phyloP scores from a whole-genome alignment of 305 asterid species.

The Solanum hybrid region DNA sequence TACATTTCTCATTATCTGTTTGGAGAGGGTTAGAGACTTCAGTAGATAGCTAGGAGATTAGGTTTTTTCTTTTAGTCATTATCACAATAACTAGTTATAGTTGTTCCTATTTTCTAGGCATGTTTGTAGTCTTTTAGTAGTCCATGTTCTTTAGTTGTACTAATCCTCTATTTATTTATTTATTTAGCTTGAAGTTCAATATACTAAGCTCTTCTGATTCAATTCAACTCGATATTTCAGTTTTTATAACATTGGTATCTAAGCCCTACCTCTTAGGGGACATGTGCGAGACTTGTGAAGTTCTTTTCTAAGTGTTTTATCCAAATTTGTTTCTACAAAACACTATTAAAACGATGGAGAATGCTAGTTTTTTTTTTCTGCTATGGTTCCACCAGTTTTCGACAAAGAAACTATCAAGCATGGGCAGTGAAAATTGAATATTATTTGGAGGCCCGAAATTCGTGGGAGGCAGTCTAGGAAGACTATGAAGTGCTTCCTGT shows the following conservation, averaged over 20 bases:
- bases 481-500: not conserved
- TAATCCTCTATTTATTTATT: too few species aligned
- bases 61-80: not conserved
- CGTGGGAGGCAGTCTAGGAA: not conserved
- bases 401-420: not conserved
- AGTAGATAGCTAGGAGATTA: not conserved
- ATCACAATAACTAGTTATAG: not conserved
- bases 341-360: too few species aligned
- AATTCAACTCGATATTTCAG: not conserved
- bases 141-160: not conserved
- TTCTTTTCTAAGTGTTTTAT: too few species aligned
- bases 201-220: not conserved
- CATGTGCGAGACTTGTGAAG: not conserved
- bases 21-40: not conserved
- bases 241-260: not conserved
- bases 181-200: not conserved
- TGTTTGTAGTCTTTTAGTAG: not conserved
- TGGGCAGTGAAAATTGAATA: not conserved
- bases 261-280: not conserved
- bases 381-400: not conserved
- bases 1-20: not conserved
- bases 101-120: not conserved
- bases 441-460: not conserved
- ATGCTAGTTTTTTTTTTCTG: not conserved
- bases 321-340: too few species aligned